Base-by-base conservation (phyloP, 495 filamentous ascomycete genomes). In the Annulohypoxylon nitens region DNA sequence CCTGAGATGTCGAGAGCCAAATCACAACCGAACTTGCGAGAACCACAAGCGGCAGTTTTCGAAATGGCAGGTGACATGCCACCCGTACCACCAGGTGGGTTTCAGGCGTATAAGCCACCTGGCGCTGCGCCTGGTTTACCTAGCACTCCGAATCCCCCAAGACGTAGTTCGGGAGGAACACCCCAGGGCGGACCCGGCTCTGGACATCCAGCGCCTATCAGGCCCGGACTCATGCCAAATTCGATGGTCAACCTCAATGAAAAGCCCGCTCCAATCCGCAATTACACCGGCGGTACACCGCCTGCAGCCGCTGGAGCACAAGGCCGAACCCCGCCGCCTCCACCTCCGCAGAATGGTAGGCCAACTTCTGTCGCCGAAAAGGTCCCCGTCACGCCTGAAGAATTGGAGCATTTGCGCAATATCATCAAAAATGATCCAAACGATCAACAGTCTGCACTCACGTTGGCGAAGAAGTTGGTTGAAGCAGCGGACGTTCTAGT, bases 401-500 rank as follows among this genome's bases (percentile, higher is more conserved):
- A 97, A 79, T 83, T 99, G 0, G 90, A 95, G 65, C 84, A 84
- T 12, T 83, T 98, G 4, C 90, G 92, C 39, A 86, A 87, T 59
- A 81, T 83, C n/a, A 88, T 89, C 26, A 90, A 89, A 73, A 84
- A 82, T 20, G 92, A 93, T 64, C 91, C 95, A 2, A 83, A 85
- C 7, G 94, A 98, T 64, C 87, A 90, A 37, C 86, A 86, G 61
- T 85, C 89, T 18, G 90, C 92, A 43, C 86, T 99, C 53, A 77
- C 84, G 0, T 83, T 97, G 1, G 95, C 93, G 2, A 93, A 96
- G 83, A 95, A 93, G 74, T 81, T 97, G 16, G 91, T 95, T 9
- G 94, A 97, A 81, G 96, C 96, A 0, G 87, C 94, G 5, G 88
- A 88, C 9, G 89, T 92, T 11, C 86, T 99, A 2, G 89, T 93